These are phyloP conservation scores for Phytophthora europaea DNA, from an alignment of 352 stramenopile genomes.

Conservation along the genomic window DNA sequence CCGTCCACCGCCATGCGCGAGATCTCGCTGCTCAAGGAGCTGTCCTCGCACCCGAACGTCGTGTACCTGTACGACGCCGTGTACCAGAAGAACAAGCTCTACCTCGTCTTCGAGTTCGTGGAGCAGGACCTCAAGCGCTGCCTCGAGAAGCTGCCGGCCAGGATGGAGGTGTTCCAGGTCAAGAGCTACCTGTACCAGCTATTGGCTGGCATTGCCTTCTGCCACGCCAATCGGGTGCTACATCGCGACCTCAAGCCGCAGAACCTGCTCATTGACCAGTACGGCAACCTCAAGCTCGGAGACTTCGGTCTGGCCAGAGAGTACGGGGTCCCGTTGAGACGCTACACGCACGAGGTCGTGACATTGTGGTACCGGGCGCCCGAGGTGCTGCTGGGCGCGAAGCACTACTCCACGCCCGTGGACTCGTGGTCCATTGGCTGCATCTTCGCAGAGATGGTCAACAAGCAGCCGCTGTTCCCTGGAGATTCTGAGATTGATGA, in stretches of 20 bases:
- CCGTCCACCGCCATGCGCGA: conserved; percentile 98
- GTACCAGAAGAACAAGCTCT: conserved; percentile 90
- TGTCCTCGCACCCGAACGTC: conserved; percentile 96
- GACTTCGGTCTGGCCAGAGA: conserved; percentile 94
- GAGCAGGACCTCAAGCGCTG: conserved; percentile 91
- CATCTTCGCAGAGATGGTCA: conserved; percentile 96
- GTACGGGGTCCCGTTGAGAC: conserved; percentile 87
- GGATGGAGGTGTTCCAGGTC: conserved; percentile 84
- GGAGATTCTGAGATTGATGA: conserved; percentile 99
- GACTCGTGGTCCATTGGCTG: conserved; percentile 95
- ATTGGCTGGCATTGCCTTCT: conserved; percentile 92
- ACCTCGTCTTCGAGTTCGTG: conserved; percentile 90
- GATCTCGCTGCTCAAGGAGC: conserved; percentile 96
- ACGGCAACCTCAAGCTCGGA: conserved; percentile 92
- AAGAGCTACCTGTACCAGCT: conserved; percentile 90
- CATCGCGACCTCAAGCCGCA: conserved; percentile 99
- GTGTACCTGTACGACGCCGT: conserved; percentile 90
- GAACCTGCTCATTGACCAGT: conserved; percentile 94
- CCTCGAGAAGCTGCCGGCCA: conserved; percentile 93
- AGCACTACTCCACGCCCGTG: conserved; percentile 94
- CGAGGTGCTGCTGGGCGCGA: conserved; percentile 95
- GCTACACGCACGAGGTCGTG: conserved; percentile 96
- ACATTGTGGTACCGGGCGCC: conserved; percentile 97
- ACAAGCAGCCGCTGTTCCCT: conserved; percentile 89
- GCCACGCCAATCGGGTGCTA: conserved; percentile 96